Base-by-base conservation (phyloP, 2,329 filamentous ascomycete genomes). In the Neonectria neomacrospora region DNA sequence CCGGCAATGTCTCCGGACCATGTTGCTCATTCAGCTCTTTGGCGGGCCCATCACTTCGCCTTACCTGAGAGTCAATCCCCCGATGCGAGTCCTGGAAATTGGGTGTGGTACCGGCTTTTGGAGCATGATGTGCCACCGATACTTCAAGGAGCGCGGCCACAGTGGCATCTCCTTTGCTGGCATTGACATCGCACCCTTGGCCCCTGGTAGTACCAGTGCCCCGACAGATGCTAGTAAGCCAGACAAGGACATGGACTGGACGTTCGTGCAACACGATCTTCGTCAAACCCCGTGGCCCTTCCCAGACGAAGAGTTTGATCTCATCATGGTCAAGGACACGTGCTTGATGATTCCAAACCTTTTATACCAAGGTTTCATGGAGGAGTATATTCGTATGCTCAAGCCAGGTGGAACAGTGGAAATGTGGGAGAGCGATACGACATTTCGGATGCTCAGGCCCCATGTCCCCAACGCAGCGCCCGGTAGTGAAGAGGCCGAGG, bases 41-140 rank as follows among this genome's bases (percentile, higher is more conserved):
- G 93, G 93, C 47, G 88, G 88, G 11, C 91, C 93, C 0, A 86
- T 96, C 59, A 94, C 91, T 78, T 91, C 90, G 9, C 90, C 91
- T 1, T 82, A 83, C 30, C 85, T 93, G 57, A 80, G 84, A 45
- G 84, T 87, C 66, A 87, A 88, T 50, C 89, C 92, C 20, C 94
- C 94, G 0, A 85, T 85, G 71, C 90, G 89, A 67, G 90, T 98
- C 28, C 84, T 98, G 23, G 95, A 98, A 74, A 80, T 97, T 34
- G 94, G 90, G 30, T 98, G 95, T 77, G 94, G 94, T 18, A 91
- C 91, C 20, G 95, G 89, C 23, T 92, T 96, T 75, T 97, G 94
- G 94, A 94, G 92, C 71, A 90, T 92, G 79, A 89, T 93, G 82
- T 96, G 93, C 76, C 91, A 97, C 77, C 88, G 92, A 37, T 91